phyloP scores from a whole-genome alignment of 805 yeast species.

The Candida fluviatilis region DNA sequence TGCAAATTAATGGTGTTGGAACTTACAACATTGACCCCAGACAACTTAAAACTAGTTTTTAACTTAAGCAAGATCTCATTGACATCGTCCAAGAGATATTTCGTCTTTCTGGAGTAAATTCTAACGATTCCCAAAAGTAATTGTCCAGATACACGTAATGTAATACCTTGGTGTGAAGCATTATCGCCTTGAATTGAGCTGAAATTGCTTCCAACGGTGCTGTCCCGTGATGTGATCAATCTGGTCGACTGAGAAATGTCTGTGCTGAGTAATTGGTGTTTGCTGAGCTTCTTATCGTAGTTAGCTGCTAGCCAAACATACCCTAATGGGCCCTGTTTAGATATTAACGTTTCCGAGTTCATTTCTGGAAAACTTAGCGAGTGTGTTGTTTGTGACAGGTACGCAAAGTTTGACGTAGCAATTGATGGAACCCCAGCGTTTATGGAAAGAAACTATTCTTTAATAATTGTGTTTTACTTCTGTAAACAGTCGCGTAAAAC shows the following conservation, averaged over 20 bases:
- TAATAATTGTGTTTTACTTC: no score
- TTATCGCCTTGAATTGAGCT: constrained; percentile 43
- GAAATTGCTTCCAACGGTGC: no score
- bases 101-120: constrained; percentile 82
- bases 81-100: constrained; percentile 78
- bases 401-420: no score
- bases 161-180: constrained; percentile 34
- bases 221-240: constrained; percentile 32
- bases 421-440: no score
- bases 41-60: constrained; percentile 57
- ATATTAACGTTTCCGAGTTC: constrained; percentile 45
- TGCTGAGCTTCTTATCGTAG: constrained; percentile 71
- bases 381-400: no score
- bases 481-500: no score
- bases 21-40: constrained; percentile 28
- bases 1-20: constrained; percentile 53
- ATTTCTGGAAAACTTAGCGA: constrained; percentile 3
- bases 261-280: constrained; percentile 68
- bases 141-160: constrained; percentile 82
- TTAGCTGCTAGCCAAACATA: constrained; percentile 93
- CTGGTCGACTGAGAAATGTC: constrained; percentile 54
- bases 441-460: no score
- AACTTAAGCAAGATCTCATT: constrained; percentile 68
- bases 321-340: constrained; percentile 80
- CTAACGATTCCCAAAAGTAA: constrained; percentile 80